Conservation (phyloP, 1,139 yeast genomes). For the Pichia sp. region DNA sequence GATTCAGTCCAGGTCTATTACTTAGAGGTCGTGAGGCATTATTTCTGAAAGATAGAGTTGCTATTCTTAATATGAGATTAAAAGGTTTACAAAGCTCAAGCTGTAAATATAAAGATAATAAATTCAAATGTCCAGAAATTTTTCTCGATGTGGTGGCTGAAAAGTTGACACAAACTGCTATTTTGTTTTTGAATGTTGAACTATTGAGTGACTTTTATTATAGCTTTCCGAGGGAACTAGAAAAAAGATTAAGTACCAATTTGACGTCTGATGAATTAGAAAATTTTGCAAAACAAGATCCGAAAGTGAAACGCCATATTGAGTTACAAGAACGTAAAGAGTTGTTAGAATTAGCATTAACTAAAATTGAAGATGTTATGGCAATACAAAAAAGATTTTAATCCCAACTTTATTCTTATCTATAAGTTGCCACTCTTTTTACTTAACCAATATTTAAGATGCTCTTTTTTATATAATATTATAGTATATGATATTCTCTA, state of each 20-base stretch:
- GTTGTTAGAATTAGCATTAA: conserved; percentile 72
- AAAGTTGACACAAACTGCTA: conserved; percentile 87
- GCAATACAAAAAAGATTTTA: conserved; percentile 50
- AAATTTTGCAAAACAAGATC: conserved; percentile 89
- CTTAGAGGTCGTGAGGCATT: conserved; percentile 77
- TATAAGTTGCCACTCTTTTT: not conserved
- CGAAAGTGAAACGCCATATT: conserved; percentile 80
- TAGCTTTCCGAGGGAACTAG: conserved; percentile 91
- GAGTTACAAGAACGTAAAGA: conserved; percentile 93
- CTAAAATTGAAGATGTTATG: conserved; percentile 81
- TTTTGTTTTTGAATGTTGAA: conserved; percentile 88
- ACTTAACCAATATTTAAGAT: not conserved
- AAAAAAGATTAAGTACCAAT: conserved; percentile 57
- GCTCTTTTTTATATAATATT: not conserved
- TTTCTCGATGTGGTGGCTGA: conserved; percentile 90
- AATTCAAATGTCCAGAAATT: conserved; percentile 89
- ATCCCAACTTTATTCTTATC: not conserved
- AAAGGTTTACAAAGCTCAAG: conserved; percentile 67
- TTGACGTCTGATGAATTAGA: conserved; percentile 76
- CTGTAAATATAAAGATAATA: conserved; percentile 74
- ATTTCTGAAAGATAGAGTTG: conserved; percentile 73
- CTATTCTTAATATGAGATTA: conserved; percentile 66
- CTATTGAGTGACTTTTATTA: conserved; percentile 89
- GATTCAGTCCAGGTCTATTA: conserved; percentile 43
- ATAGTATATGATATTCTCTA: not conserved